Conservation (phyloP, 495 filamentous ascomycete species). For the Daldinia caldariorum region DNA sequence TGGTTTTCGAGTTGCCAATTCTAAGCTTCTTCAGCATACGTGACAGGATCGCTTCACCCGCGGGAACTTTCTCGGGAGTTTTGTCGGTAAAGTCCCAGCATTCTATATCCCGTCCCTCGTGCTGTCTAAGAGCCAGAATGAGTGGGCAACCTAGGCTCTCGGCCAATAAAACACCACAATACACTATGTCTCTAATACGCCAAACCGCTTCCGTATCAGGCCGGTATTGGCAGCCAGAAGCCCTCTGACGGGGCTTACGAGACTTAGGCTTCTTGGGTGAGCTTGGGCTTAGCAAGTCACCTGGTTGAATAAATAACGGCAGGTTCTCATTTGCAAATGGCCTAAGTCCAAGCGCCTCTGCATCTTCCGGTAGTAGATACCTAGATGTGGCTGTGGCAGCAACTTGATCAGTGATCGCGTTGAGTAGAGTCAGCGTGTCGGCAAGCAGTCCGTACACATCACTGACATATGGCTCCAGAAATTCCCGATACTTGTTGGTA, state of each 20-base stretch:
- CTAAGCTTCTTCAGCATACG: slow-evolving; percentile 41
- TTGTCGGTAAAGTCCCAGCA: slow-evolving; percentile 41
- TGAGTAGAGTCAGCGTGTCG: slow-evolving; percentile 49
- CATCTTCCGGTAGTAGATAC: slow-evolving; percentile 54
- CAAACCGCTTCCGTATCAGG: slow-evolving; percentile 45
- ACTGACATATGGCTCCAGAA: slow-evolving; percentile 55
- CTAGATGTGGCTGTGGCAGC: slow-evolving; percentile 40
- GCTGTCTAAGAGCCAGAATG: slow-evolving; percentile 21
- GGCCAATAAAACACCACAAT: slow-evolving; percentile 47
- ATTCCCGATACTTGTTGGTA: slow-evolving; percentile 49
- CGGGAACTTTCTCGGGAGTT: slow-evolving; percentile 12
- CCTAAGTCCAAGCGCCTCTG: slow-evolving; percentile 54
- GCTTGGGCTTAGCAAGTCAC: slow-evolving; percentile 15
- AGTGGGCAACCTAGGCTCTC: slow-evolving; percentile 39
- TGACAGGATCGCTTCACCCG: slow-evolving; percentile 32
- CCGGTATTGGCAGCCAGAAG: slow-evolving; percentile 44
- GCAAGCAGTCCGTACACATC: slow-evolving; percentile 52
- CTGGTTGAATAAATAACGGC: slow-evolving; percentile 38
- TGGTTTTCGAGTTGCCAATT: slow-evolving; percentile 25
- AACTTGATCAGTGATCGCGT: slow-evolving; percentile 46
- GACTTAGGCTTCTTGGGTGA: slow-evolving; percentile 24
- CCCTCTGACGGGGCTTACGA: slow-evolving; percentile 44
- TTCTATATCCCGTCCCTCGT: slow-evolving; percentile 35
- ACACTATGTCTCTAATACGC: slow-evolving; percentile 50
- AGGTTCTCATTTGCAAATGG: slow-evolving; percentile 49